Evolutionary conservation across 176 grass and related monocot genomes (phyloP).

Genomic region (Eleusine indica): DNA sequence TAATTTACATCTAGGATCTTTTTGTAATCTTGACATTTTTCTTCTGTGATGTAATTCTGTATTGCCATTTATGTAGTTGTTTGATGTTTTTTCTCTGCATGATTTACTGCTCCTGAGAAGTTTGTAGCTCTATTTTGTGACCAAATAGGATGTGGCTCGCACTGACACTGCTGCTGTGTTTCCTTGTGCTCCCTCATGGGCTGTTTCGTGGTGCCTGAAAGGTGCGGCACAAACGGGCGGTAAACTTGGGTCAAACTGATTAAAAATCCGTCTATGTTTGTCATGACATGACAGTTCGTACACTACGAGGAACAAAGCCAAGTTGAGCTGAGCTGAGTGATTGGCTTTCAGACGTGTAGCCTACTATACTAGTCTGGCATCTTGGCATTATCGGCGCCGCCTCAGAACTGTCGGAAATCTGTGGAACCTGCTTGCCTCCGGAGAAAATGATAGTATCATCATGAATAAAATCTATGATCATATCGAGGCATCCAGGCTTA

Average conservation of each 20-base stretch:
- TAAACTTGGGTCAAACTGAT: background rate
- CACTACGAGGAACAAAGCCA: background rate
- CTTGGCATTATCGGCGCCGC: slow-evolving; percentile 22
- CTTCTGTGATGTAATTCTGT: background rate
- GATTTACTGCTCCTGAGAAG: background rate
- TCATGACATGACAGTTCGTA: background rate
- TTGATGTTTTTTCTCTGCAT: background rate
- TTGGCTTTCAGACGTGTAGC: background rate
- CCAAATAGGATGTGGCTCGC: background rate
- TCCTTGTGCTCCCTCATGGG: background rate
- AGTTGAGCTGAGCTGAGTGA: background rate
- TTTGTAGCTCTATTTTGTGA: background rate
- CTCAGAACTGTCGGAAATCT: slow-evolving; percentile 39
- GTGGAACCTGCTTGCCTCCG: background rate
- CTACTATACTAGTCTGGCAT: background rate
- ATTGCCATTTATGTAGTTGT: background rate
- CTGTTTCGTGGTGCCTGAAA: background rate
- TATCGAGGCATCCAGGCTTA: slow-evolving; percentile 8
- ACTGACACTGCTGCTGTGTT: background rate
- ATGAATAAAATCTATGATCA: background rate
- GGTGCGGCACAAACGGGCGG: too few species aligned
- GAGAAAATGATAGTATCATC: slow-evolving; percentile 34
- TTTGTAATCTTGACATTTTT: background rate
- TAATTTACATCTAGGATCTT: slow-evolving; percentile 13
- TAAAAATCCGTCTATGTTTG: background rate